phyloP scores from a whole-genome alignment of 2,329 filamentous ascomycete genomes.

The Venturia nashicola region DNA sequence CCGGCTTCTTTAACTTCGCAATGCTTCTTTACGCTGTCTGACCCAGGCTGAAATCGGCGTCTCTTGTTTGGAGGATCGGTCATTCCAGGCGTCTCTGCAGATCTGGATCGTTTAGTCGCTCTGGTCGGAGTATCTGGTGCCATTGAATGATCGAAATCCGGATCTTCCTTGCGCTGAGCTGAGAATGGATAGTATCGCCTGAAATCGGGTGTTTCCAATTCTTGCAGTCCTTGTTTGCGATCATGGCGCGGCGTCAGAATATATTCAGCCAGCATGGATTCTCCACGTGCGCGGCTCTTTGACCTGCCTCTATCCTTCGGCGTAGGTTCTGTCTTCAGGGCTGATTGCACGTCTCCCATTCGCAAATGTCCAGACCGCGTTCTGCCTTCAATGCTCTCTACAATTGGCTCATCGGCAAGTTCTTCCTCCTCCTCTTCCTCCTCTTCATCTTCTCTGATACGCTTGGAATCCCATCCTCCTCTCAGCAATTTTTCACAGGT shows the following conservation, averaged over 20 bases:
- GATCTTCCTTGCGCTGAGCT: background rate
- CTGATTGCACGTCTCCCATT: background rate
- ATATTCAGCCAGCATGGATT: background rate
- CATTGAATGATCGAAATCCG: background rate
- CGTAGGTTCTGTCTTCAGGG: background rate
- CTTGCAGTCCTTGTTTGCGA: background rate
- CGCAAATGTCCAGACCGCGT: background rate
- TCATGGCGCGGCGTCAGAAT: background rate
- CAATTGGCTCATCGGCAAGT: constrained; percentile 11
- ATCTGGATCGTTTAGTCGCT: background rate
- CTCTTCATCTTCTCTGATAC: constrained; percentile 23
- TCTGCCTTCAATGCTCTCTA: background rate
- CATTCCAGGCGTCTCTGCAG: background rate
- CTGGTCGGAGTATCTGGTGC: background rate
- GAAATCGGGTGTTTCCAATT: background rate
- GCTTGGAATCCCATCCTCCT: constrained; percentile 68
- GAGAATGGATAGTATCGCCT: background rate
- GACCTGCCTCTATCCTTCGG: background rate
- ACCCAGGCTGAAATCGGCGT: background rate
- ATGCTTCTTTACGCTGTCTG: background rate
- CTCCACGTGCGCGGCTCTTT: background rate
- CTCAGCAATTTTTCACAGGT: constrained; percentile 65
- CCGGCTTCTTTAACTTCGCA: background rate
- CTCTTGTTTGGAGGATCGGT: background rate
- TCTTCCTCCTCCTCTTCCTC: constrained; percentile 16